Evolutionary conservation across 306 rosid genomes (phyloP).

Genomic region (Hippophae tibetana): DNA sequence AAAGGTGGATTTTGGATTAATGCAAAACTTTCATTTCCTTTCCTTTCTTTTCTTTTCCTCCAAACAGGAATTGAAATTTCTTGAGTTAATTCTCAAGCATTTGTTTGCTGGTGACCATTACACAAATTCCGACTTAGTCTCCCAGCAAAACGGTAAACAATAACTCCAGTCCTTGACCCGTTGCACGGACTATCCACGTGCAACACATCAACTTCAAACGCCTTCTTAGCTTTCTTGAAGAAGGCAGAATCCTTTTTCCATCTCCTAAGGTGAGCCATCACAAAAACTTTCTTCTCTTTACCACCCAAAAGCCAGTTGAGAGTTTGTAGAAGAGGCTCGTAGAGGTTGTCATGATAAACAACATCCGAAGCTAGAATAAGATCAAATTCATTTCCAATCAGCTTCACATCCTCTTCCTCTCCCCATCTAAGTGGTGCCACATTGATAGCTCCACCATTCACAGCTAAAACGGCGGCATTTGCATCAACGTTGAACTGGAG

Average conservation of each 20-base stretch:
- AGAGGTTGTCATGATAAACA: constrained; percentile 78
- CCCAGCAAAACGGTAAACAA: constrained; percentile 49
- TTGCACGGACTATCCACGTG: constrained; percentile 41
- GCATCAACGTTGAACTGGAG: constrained; percentile 60
- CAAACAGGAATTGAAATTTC: too few relatives aligned
- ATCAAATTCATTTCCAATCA: constrained; percentile 54
- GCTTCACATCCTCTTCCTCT: constrained; percentile 44
- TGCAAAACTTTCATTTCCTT: too few relatives aligned
- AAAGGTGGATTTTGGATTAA: too few relatives aligned
- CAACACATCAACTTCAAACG: constrained; percentile 47
- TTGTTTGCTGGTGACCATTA: neutral
- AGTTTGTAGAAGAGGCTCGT: constrained; percentile 68
- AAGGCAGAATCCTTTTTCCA: constrained; percentile 83
- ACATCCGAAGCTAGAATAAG: constrained; percentile 73
- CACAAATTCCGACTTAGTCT: constrained; percentile 14
- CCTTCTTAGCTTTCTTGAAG: constrained; percentile 74
- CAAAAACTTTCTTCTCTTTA: constrained; percentile 30
- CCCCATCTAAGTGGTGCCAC: constrained; percentile 75
- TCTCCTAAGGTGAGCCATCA: constrained; percentile 84
- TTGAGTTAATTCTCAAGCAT: neutral
- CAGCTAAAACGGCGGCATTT: constrained; percentile 34
- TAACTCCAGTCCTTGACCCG: constrained; percentile 63
- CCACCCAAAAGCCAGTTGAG: constrained; percentile 28
- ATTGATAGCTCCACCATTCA: constrained; percentile 41
- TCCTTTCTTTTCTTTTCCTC: too few relatives aligned